Evolutionary conservation across 352 stramenopile species (phyloP), one percentile per base, ranked within the genome.

Genomic region (Pythium brassicae): DNA sequence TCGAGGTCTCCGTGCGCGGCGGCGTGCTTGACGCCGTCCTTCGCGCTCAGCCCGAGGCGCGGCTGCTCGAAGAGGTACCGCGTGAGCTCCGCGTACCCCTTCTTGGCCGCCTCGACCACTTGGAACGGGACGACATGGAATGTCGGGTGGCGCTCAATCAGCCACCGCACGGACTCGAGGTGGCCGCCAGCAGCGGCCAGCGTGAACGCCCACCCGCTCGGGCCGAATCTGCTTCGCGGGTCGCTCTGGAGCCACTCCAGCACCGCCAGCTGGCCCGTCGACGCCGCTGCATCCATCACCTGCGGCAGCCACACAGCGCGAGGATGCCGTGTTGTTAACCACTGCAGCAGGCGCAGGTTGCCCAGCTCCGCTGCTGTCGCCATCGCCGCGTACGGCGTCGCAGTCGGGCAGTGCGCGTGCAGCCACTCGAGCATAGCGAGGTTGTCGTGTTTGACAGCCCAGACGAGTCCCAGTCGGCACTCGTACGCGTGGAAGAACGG

Each of bases 401-500:
- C 37, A 0, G 2, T 11, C 15, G 50, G 25, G 22, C 50, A 56
- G 45, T 7, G 20, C 35, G 29, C 50, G 34, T 48, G 50, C 3
- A 56, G 19, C 51, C 9, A 42, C 25, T 26, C 51, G 19, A 49
- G 23, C 51, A 49, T 57, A 15, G 5, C 8, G 17, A 56, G 8
- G 37, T 49, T 48, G 50, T 56, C 50, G 37, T 48, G 35, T 23
- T 37, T 17, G 14, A 50, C 34, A 8, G 48, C 34, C 20, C 11
- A 46, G n/a, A 46, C 40, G 40, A 46, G 40, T 23, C 40, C 40
- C 19, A 26, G 40, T 6, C 40, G 40, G n/a, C 42, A 47, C 42
- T 47, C 42, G 42, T 27, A 23, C n/a, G 42, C 42, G 42, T 47
- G 42, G 42, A 47, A 47, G n/a, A 27, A 47, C 42, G 42, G 42